Percentiles rank a stretch among this genome's conserved stretches.
These are phyloP conservation scores for Colletotrichum agaves DNA, from an alignment of 2,329 filamentous ascomycete species.

Conservation along the genomic window DNA sequence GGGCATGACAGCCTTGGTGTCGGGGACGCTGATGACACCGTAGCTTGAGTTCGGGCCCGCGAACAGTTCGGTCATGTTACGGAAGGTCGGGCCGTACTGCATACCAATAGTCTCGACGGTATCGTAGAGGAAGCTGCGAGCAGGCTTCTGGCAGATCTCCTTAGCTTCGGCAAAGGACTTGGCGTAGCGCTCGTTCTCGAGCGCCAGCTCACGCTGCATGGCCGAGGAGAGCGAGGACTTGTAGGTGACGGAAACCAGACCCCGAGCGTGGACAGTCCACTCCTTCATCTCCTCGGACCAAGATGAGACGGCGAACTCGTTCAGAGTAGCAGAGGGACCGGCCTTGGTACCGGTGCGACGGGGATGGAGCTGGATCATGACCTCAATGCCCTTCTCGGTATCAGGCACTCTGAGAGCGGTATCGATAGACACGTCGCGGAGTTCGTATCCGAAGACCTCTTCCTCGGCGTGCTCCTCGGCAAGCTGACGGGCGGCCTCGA, in stretches of 20 bases:
- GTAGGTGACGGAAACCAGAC: constrained; percentile 33
- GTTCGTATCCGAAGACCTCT: constrained; percentile 38
- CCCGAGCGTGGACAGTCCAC: constrained; percentile 32
- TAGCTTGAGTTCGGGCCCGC: constrained; percentile 6
- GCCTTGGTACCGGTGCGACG: constrained; percentile 35
- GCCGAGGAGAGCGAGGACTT: constrained; percentile 23
- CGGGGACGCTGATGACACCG: constrained; percentile 24
- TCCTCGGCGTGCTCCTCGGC: constrained; percentile 20
- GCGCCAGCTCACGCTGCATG: constrained; percentile 21
- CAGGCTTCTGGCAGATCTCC: constrained; percentile 29
- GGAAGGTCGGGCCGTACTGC: constrained; percentile 38
- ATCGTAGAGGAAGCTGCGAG: constrained; percentile 34
- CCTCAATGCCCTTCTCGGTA: constrained; percentile 39
- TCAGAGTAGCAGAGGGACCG: constrained; percentile 14
- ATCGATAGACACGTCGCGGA: constrained; percentile 40
- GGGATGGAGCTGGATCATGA: constrained; percentile 37
- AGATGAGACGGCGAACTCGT: constrained; percentile 34
- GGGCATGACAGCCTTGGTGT: constrained; percentile 35
- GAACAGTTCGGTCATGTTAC: constrained; percentile 34
- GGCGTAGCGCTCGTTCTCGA: constrained; percentile 24
- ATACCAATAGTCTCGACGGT: constrained; percentile 36
- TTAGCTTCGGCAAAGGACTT: constrained; percentile 23
- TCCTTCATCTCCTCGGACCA: constrained; percentile 30
- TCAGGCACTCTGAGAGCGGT: constrained; percentile 38
- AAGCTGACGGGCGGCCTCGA: constrained; percentile 38